These are phyloP conservation scores for Leccinum broughii DNA, from an alignment of 768 basidiomycete genomes.

Conservation along the genomic window DNA sequence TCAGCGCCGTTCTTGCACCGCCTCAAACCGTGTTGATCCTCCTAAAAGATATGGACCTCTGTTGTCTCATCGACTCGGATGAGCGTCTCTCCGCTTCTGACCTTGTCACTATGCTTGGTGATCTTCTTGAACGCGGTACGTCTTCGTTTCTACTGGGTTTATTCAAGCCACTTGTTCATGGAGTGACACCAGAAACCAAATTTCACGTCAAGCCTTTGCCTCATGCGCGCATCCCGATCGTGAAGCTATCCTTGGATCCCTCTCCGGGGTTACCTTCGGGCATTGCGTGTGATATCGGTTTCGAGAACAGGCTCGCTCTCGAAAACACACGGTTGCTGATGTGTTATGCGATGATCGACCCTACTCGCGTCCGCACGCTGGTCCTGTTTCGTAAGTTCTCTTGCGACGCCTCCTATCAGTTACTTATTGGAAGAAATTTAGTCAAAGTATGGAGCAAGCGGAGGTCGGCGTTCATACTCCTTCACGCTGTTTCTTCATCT, in stretches of 20 bases:
- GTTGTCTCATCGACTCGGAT: conserved; percentile 90
- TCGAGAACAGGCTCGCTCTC: conserved; percentile 94
- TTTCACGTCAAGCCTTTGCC: conserved; percentile 96
- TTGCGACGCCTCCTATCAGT: conserved; percentile 9
- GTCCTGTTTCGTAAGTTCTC: conserved; percentile 89
- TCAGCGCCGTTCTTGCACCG: conserved; percentile 32
- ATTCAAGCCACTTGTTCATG: conserved; percentile 15
- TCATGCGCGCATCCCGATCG: conserved; percentile 97
- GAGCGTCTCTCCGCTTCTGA: conserved; percentile 79
- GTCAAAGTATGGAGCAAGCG: conserved; percentile 99
- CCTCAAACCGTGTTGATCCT: conserved; percentile 12
- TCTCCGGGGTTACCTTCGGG: conserved; percentile 79
- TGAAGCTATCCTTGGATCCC: conserved; percentile 92
- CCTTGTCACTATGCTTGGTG: conserved; percentile 91
- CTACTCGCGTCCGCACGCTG: conserved; percentile 87
- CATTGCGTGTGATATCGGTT: conserved; percentile 98
- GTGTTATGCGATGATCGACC: conserved; percentile 98
- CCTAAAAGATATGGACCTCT: conserved; percentile 91
- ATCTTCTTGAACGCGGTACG: conserved; percentile 89
- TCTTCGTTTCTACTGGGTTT: conserved; percentile 18
- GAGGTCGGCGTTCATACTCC: conserved; percentile 46
- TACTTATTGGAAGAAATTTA: conserved; percentile 35
- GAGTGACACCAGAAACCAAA: conserved; percentile 73
- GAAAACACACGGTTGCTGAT: conserved; percentile 96
- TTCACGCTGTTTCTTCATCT: not conserved